Evolutionary conservation across 306 rosid genomes (phyloP).

Genomic region (Herpetospermum pedunculosum): DNA sequence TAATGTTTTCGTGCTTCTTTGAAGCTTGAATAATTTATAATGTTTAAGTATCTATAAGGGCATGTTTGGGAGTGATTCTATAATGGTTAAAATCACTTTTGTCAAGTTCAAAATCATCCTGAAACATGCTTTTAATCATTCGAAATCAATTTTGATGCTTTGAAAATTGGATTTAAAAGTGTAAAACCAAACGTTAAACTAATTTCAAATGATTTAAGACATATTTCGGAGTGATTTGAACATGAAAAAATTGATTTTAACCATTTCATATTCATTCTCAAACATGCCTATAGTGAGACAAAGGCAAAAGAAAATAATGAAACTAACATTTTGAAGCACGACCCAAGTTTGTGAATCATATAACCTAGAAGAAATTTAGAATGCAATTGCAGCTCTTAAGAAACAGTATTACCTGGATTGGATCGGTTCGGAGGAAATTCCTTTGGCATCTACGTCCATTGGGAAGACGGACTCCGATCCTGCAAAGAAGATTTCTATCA

Average conservation of each 20-base stretch:
- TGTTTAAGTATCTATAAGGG: neutral
- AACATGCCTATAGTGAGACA: neutral
- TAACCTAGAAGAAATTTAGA: neutral
- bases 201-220: no score
- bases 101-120: no score
- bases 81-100: no score
- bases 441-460: slow-evolving; percentile 82
- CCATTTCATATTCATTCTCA: no score
- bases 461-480: slow-evolving; percentile 88
- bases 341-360: neutral
- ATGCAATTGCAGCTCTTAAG: neutral
- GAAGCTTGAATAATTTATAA: neutral
- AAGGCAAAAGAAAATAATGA: neutral
- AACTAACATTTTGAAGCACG: neutral
- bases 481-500: slow-evolving; percentile 61
- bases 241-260: no score
- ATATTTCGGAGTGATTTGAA: no score
- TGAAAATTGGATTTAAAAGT: no score
- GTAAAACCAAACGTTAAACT: no score
- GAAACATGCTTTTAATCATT: no score
- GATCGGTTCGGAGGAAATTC: slow-evolving; percentile 58
- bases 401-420: slow-evolving; percentile 47
- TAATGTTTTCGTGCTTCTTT: neutral
- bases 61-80: no score
- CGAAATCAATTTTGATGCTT: no score